phyloP scores from a whole-genome alignment of 225 moss, liverwort and hornwort genomes.

The Polytrichum commune region DNA sequence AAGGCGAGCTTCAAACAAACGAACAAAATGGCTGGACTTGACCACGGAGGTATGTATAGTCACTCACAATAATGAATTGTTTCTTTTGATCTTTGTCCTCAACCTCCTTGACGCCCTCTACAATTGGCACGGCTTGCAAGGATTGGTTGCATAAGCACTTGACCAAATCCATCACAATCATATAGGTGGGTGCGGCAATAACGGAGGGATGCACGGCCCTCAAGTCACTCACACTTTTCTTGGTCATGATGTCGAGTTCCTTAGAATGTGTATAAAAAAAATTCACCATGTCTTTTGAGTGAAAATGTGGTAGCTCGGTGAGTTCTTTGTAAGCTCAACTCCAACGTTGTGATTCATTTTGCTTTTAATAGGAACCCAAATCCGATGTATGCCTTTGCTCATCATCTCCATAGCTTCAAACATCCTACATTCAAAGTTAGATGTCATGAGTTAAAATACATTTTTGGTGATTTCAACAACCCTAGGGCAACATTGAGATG shows the following conservation, averaged over 20 bases:
- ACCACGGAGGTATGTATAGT: no score
- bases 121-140: slow-evolving; percentile 52
- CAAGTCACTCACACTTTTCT: slow-evolving; percentile 28
- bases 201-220: slow-evolving; percentile 44
- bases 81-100: slow-evolving; percentile 37
- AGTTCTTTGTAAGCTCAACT: slow-evolving; percentile 51
- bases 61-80: slow-evolving; percentile 57
- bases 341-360: slow-evolving; percentile 38
- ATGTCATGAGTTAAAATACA: neutral
- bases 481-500: no score
- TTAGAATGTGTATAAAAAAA: slow-evolving; percentile 33
- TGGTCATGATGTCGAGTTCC: slow-evolving; percentile 19
- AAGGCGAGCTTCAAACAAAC: neutral
- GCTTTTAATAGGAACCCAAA: slow-evolving; percentile 65
- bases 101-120: slow-evolving; percentile 20
- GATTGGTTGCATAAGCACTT: slow-evolving; percentile 47
- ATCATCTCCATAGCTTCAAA: slow-evolving; percentile 83
- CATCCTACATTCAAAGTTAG: slow-evolving; percentile 31
- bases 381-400: slow-evolving; percentile 86
- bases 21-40: neutral
- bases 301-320: neutral
- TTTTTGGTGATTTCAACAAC: no score
- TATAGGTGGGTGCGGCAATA: slow-evolving; percentile 41
- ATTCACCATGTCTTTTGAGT: slow-evolving; percentile 20
- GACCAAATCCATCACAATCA: slow-evolving; percentile 38